These are phyloP conservation scores for Lathyrus oleraceus DNA, from an alignment of 306 rosid genomes.

Conservation along the genomic window DNA sequence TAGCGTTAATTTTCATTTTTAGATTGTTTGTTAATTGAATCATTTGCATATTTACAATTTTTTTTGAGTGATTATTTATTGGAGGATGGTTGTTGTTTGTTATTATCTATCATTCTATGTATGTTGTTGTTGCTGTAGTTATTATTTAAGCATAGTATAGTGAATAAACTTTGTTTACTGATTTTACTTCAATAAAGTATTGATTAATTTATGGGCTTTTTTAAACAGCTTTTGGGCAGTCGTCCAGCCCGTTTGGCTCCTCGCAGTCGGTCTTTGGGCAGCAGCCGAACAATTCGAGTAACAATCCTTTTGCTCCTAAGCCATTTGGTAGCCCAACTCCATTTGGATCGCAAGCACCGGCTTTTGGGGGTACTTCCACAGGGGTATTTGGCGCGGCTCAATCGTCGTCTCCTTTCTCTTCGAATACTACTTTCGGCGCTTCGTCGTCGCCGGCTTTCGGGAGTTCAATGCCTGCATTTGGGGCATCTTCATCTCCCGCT, in stretches of 20 bases:
- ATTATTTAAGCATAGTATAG: not conserved
- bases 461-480: slow-evolving; percentile 65
- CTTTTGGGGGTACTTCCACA: slow-evolving; percentile 89
- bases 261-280: slow-evolving; percentile 65
- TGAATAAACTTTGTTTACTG: slow-evolving; percentile 12
- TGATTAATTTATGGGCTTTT: slow-evolving; percentile 20
- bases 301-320: slow-evolving; percentile 78
- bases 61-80: not conserved
- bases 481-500: slow-evolving; percentile 71
- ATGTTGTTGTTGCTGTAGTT: not conserved
- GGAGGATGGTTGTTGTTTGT: slow-evolving; percentile 16
- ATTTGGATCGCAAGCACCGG: slow-evolving; percentile 68
- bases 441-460: slow-evolving; percentile 82
- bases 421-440: slow-evolving; percentile 60
- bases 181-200: not conserved
- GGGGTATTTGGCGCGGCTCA: slow-evolving; percentile 89
- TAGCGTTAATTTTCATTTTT: slow-evolving; percentile 1
- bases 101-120: not conserved
- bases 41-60: not conserved
- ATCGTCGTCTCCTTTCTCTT: slow-evolving; percentile 70
- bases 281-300: slow-evolving; percentile 63
- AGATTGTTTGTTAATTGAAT: not conserved
- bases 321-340: slow-evolving; percentile 80
- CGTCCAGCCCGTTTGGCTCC: slow-evolving; percentile 80
- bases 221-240: slow-evolving; percentile 85